These are phyloP conservation scores for Candida sithepensis DNA, from an alignment of 805 yeast species.

Conservation along the genomic window DNA sequence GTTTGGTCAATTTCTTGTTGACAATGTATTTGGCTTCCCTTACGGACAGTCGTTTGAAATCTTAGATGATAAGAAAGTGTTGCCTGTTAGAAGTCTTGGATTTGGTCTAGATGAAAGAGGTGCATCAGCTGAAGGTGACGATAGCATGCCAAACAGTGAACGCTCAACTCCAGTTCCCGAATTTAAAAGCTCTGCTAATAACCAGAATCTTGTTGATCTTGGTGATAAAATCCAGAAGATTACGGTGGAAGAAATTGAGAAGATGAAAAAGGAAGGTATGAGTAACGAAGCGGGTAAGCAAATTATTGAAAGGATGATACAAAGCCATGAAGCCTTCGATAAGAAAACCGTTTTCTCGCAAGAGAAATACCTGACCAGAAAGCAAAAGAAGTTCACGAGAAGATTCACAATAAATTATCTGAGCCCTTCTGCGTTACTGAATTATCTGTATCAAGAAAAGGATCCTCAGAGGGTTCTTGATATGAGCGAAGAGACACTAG, in stretches of 20 bases:
- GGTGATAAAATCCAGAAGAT: constrained; percentile 72
- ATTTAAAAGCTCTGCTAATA: constrained; percentile 47
- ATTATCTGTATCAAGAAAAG: constrained; percentile 66
- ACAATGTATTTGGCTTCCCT: constrained; percentile 73
- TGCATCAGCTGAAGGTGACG: constrained; percentile 26
- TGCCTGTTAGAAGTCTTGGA: constrained; percentile 42
- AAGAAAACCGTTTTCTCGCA: constrained; percentile 88
- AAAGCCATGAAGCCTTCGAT: constrained; percentile 81
- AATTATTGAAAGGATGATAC: constrained; percentile 77
- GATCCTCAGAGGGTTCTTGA: constrained; percentile 72
- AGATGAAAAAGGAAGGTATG: constrained; percentile 68
- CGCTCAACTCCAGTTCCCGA: constrained; percentile 24
- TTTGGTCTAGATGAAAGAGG: constrained; percentile 23
- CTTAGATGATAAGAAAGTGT: constrained; percentile 48
- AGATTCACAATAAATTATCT: constrained; percentile 79
- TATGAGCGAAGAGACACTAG: constrained; percentile 81
- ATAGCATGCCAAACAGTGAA: constrained; percentile 15
- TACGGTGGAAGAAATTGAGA: constrained; percentile 77
- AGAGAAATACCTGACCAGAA: constrained; percentile 86
- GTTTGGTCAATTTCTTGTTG: constrained; percentile 80
- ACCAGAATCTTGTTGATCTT: constrained; percentile 63
- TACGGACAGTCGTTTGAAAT: constrained; percentile 91
- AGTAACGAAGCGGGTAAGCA: constrained; percentile 63
- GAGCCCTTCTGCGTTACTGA: constrained; percentile 65
- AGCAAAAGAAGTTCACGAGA: constrained; percentile 86